Percentiles rank a stretch among this genome's conserved stretches.
phyloP scores from a whole-genome alignment of 331 rosid species.

The Quercus lobata region DNA sequence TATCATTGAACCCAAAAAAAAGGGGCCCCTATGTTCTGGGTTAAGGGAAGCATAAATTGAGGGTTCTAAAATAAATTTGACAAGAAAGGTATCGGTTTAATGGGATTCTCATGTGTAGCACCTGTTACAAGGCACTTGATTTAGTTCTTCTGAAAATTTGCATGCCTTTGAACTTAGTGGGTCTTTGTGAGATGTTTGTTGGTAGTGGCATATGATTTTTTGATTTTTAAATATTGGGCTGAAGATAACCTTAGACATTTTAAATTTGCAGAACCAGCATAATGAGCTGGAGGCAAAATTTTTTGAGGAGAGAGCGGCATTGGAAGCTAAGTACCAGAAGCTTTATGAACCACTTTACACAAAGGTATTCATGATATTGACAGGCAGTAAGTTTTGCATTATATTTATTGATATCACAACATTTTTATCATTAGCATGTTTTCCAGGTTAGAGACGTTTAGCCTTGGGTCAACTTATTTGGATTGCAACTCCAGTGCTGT shows the following conservation, averaged over 20 bases:
- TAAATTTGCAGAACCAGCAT: slow-evolving; percentile 37
- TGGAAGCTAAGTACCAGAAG: slow-evolving; percentile 66
- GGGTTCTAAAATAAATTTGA: background rate
- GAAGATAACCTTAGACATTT: background rate
- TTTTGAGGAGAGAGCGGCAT: slow-evolving; percentile 54
- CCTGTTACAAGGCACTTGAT: background rate
- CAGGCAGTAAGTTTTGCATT: background rate
- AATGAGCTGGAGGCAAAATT: slow-evolving; percentile 46
- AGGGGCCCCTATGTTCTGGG: background rate
- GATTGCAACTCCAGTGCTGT: background rate
- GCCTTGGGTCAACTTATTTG: background rate
- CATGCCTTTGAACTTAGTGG: background rate
- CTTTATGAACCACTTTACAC: slow-evolving; percentile 53
- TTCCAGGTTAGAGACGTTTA: background rate
- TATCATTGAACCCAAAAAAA: background rate
- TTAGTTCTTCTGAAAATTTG: background rate
- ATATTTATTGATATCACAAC: slow-evolving; percentile 6
- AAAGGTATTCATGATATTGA: slow-evolving; percentile 38
- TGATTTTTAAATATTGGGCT: background rate
- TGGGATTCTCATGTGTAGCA: background rate
- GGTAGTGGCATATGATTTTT: background rate
- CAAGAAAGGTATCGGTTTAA: background rate
- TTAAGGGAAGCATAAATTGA: background rate
- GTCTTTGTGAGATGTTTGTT: background rate
- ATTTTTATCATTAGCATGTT: slow-evolving; percentile 1